phyloP scores from a whole-genome alignment of 345 rosid species.

The Tarenaya hassleriana region DNA sequence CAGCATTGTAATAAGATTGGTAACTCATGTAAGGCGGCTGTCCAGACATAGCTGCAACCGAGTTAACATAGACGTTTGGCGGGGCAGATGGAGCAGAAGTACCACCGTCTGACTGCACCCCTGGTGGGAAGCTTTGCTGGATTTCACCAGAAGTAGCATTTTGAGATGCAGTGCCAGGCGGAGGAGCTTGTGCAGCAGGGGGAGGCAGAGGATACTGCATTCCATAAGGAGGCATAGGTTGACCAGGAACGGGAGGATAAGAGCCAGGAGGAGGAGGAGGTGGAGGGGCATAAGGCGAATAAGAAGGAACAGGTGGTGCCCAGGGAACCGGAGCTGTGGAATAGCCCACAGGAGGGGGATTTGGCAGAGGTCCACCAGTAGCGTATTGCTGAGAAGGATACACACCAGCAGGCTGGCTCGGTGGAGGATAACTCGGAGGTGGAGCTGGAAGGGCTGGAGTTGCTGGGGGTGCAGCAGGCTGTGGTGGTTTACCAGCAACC shows the following conservation, averaged over 20 bases:
- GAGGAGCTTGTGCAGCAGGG: conserved; percentile 50
- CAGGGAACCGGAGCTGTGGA: conserved; percentile 69
- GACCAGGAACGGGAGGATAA: conserved; percentile 74
- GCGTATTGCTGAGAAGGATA: conserved; percentile 77
- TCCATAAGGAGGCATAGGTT: conserved; percentile 87
- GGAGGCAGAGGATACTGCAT: conserved; percentile 63
- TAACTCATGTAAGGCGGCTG: conserved; percentile 66
- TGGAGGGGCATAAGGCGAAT: conserved; percentile 72
- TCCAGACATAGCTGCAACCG: conserved; percentile 41
- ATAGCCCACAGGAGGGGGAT: conserved; percentile 48
- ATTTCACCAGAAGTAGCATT: conserved; percentile 51
- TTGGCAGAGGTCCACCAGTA: conserved; percentile 63
- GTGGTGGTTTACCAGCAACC: conserved; percentile 94
- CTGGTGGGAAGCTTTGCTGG: conserved; percentile 82
- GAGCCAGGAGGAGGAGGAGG: conserved; percentile 80
- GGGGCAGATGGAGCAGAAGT: conserved; percentile 45
- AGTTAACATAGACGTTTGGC: conserved; percentile 46
- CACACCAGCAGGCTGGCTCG: conserved; percentile 59
- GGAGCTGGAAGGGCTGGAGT: conserved; percentile 58
- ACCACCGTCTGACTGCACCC: conserved; percentile 66
- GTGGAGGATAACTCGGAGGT: conserved; percentile 41
- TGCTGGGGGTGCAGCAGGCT: conserved; percentile 73
- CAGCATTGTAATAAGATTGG: conserved; percentile 67
- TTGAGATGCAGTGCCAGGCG: conserved; percentile 54
- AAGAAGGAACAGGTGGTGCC: conserved; percentile 86